phyloP scores from a whole-genome alignment of 2,329 filamentous ascomycete genomes.

The Pseudogymnoascus pannorum region DNA sequence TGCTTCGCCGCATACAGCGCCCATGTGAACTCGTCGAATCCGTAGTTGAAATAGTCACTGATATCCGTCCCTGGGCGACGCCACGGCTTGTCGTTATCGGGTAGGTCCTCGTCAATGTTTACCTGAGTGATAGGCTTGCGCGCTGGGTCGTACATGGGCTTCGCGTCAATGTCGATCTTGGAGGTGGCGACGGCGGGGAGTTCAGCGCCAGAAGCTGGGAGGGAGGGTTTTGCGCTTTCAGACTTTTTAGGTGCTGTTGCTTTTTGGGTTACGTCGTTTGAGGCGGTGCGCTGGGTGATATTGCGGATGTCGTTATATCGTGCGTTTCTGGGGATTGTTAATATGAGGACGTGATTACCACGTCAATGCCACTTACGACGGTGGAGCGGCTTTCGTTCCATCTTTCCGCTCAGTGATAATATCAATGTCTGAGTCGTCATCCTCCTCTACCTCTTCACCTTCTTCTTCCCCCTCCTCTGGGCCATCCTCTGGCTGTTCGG shows the following conservation, averaged over 20 bases:
- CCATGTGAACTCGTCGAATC: slow-evolving; percentile 98
- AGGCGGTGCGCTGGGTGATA: slow-evolving; percentile 52
- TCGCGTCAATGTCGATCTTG: slow-evolving; percentile 75
- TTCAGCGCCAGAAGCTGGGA: slow-evolving; percentile 39
- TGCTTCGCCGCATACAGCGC: slow-evolving; percentile 89
- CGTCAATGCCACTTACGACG: slow-evolving; percentile 39
- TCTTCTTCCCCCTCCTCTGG: slow-evolving; percentile 26
- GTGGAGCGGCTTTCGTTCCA: slow-evolving; percentile 51
- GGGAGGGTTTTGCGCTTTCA: slow-evolving; percentile 26
- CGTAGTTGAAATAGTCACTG: slow-evolving; percentile 98
- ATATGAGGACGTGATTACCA: slow-evolving; percentile 14
- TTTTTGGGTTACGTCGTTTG: slow-evolving; percentile 44
- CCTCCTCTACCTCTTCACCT: slow-evolving; percentile 53
- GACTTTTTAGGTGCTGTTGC: slow-evolving; percentile 40
- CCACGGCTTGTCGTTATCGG: slow-evolving; percentile 87
- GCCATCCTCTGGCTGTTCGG: slow-evolving; percentile 29
- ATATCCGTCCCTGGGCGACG: slow-evolving; percentile 88
- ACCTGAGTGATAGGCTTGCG: slow-evolving; percentile 76
- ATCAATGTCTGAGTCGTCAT: slow-evolving; percentile 60
- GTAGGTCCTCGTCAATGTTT: slow-evolving; percentile 54
- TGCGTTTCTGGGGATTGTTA: slow-evolving; percentile 40
- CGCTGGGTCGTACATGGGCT: slow-evolving; percentile 68
- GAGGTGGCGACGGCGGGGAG: slow-evolving; percentile 65
- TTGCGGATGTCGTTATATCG: slow-evolving; percentile 60
- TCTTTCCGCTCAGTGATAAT: slow-evolving; percentile 63